phyloP scores from a whole-genome alignment of 2,329 filamentous ascomycete species.

The Verticillium nonalfalfae region DNA sequence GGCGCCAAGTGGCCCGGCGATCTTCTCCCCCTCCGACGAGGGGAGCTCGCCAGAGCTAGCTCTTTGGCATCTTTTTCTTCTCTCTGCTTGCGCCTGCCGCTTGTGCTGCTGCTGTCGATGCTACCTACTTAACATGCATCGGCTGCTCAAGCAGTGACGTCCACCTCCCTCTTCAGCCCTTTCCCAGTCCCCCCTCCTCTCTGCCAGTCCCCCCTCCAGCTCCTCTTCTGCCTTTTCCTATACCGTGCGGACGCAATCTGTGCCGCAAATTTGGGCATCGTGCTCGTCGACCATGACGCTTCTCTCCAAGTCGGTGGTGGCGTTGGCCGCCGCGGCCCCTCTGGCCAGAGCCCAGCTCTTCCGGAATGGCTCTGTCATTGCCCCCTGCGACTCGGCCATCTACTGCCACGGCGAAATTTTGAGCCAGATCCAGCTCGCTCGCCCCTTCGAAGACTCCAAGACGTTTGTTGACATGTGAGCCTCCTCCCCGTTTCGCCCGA shows the following conservation, averaged over 20 bases:
- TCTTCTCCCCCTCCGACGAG: not conserved
- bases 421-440: slow-evolving; percentile 54
- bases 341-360: slow-evolving; percentile 39
- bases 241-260: not conserved
- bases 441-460: slow-evolving; percentile 61
- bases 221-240: not conserved
- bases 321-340: slow-evolving; percentile 8
- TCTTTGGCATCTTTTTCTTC: not conserved
- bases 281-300: not conserved
- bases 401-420: slow-evolving; percentile 63
- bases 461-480: slow-evolving; percentile 64
- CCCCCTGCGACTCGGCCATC: slow-evolving; percentile 61
- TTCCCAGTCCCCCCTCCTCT: not conserved
- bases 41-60: not conserved
- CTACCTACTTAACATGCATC: not conserved
- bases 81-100: not conserved
- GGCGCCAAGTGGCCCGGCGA: not conserved
- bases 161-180: not conserved
- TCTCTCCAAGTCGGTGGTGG: slow-evolving; percentile 1
- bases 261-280: not conserved
- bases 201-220: not conserved
- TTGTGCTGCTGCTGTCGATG: not conserved
- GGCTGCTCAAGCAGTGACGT: not conserved
- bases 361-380: slow-evolving; percentile 52
- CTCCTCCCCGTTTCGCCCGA: not conserved